These are phyloP conservation scores for Pyrrhoderma lamaoense DNA, from an alignment of 1,284 basidiomycete species.

Conservation along the genomic window DNA sequence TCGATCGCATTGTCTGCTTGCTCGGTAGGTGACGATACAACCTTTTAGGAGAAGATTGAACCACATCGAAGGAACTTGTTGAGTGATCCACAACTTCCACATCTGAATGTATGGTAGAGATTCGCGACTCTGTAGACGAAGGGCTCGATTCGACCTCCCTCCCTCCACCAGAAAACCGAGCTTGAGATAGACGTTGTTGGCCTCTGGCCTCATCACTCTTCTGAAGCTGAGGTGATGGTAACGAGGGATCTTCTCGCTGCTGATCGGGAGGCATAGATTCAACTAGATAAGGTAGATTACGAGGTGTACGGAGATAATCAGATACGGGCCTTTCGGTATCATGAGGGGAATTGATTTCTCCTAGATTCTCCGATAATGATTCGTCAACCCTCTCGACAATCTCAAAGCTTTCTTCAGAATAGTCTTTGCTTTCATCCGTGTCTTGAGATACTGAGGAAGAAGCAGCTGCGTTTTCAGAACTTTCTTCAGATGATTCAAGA, in stretches of 20 bases:
- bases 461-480: neutral
- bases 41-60: no score
- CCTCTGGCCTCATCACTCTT: conserved; percentile 2
- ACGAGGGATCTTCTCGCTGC: conserved; percentile 8
- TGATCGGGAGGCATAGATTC: neutral
- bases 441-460: neutral
- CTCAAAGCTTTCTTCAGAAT: neutral
- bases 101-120: no score
- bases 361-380: neutral
- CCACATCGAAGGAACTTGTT: no score
- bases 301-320: conserved; percentile 13
- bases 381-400: neutral
- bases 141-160: no score
- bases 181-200: neutral
- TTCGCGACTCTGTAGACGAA: no score
- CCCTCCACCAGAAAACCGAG: neutral
- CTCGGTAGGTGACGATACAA: no score
- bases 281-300: conserved; percentile 1
- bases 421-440: neutral
- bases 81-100: no score
- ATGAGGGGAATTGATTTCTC: conserved; percentile 9
- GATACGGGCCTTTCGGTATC: conserved; percentile 11
- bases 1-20: no score
- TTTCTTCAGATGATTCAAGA: conserved; percentile 2
- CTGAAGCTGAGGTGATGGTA: conserved; percentile 2